Conservation (phyloP, 2,329 filamentous ascomycete genomes). For the Trichoderma koningiopsis region DNA sequence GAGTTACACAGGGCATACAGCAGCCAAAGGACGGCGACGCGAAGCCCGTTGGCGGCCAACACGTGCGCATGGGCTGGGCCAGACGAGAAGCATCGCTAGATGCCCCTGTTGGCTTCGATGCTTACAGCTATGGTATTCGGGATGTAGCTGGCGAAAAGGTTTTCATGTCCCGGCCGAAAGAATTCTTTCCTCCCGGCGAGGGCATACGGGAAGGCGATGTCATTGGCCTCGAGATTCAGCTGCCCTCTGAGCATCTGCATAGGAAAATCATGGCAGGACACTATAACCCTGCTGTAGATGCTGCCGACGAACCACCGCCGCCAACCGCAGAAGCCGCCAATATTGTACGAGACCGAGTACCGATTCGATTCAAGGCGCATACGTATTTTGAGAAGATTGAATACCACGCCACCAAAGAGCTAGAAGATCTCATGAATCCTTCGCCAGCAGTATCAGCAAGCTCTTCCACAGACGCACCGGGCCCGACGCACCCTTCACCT, state of each 20-base stretch:
- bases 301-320: slow-evolving; percentile 58
- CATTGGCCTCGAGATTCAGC: slow-evolving; percentile 87
- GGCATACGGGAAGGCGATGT: slow-evolving; percentile 88
- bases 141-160: slow-evolving; percentile 90
- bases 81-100: slow-evolving; percentile 79
- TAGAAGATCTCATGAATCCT: slow-evolving; percentile 81
- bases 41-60: slow-evolving; percentile 56
- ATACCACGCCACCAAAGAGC: slow-evolving; percentile 82
- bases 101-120: slow-evolving; percentile 82
- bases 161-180: slow-evolving; percentile 89
- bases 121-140: slow-evolving; percentile 90
- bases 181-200: slow-evolving; percentile 79
- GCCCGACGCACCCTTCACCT: slow-evolving; percentile 70
- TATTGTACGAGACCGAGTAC: slow-evolving; percentile 91
- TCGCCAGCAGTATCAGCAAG: slow-evolving; percentile 51
- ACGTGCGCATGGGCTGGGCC: slow-evolving; percentile 85
- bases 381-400: slow-evolving; percentile 94
- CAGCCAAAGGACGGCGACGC: slow-evolving; percentile 44
- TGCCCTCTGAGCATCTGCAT: slow-evolving; percentile 83
- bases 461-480: slow-evolving; percentile 61
- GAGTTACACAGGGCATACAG: slow-evolving; percentile 74
- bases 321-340: slow-evolving; percentile 66
- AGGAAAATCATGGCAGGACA: slow-evolving; percentile 83
- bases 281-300: slow-evolving; percentile 84
- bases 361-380: slow-evolving; percentile 90